Base-by-base conservation (phyloP, 1,284 basidiomycete species). In the Ustilago shanxiensis region DNA sequence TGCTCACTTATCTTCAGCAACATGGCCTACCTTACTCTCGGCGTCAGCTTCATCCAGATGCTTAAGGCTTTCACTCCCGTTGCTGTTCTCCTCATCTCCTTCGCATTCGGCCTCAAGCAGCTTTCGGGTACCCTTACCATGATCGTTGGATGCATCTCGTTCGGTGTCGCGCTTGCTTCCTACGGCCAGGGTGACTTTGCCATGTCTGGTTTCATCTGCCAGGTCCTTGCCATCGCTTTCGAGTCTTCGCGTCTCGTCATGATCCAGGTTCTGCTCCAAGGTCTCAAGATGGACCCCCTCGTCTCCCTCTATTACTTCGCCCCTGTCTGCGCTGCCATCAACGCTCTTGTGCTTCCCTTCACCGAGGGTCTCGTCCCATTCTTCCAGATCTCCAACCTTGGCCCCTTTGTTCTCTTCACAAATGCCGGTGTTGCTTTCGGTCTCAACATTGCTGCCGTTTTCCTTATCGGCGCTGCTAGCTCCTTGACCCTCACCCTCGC, bases 61-160 rank as follows among this genome's bases (percentile, higher is more conserved):
- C 92, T 98, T 88, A 97, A 97, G 91, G 96, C 95, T 9, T 98
- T 98, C 88, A 93, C 90, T n/a, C 95, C 95, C 0, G 95, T 98
- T 16, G 94, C 95, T 1, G 97, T 98, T 80, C 90, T 98, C 35
- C 90, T 98, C 77, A 95, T 98, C 83, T 95, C 95, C 9, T 98
- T 95, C 89, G 89, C 90, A 0, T 93, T 93, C 89, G 92, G 92
- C 76, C 91, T 95, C 72, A 92, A 95, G 86, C 94, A 97, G 72
- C 93, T 95, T 7, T 95, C 90, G 86, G 90, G 90, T 79, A 92
- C 90, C 78, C 90, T 97, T 7, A 91, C 90, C 6, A 82, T 92
- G 66, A 97, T 98, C 75, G 93, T 98, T n/a, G 87, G 90, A 81
- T 92, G 95, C 91, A 98, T 98, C 82, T 97, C 95, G 0, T 89